A percentile compares a stretch with the other conserved stretches of the same genome.
phyloP scores from a whole-genome alignment of 257 asterid species.

The Echium plantagineum region DNA sequence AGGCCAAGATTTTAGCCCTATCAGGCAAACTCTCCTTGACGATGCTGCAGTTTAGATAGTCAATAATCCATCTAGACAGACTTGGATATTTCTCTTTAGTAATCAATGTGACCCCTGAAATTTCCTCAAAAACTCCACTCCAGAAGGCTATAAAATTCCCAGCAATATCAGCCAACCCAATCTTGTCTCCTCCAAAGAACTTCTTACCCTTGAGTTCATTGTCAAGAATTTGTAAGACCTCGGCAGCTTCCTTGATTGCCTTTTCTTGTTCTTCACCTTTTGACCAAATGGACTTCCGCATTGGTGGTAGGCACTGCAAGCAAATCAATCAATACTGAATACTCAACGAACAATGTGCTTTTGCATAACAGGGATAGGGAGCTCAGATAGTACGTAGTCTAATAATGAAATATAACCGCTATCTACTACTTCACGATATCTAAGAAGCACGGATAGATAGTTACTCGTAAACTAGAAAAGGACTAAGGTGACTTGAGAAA shows the following conservation, averaged over 20 bases:
- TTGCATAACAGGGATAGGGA: too few species aligned
- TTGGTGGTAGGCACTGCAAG: conserved; percentile 14
- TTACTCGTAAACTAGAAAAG: neutral
- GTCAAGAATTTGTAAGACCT: conserved; percentile 23
- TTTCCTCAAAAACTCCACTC: conserved; percentile 19
- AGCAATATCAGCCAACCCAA: conserved; percentile 33
- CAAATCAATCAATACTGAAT: too few species aligned
- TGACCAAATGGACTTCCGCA: conserved; percentile 21
- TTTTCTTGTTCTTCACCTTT: conserved; percentile 35
- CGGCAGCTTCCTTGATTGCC: conserved; percentile 32
- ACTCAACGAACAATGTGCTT: too few species aligned
- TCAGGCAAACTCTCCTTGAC: conserved; percentile 36
- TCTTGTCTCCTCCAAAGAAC: conserved; percentile 41
- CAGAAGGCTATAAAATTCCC: conserved; percentile 26
- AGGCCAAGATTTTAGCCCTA: conserved; percentile 12
- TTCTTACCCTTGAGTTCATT: conserved; percentile 28
- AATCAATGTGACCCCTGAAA: conserved; percentile 19
- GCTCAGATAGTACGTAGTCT: too few species aligned
- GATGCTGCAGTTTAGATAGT: conserved; percentile 10
- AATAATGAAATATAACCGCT: too few species aligned
- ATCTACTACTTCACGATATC: too few species aligned
- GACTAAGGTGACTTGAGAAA: too few species aligned
- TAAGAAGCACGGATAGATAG: too few species aligned
- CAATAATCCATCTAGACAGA: conserved; percentile 24
- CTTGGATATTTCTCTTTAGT: conserved; percentile 29